phyloP scores from a whole-genome alignment of 2,329 filamentous ascomycete species.

The Aschersonia sp. region DNA sequence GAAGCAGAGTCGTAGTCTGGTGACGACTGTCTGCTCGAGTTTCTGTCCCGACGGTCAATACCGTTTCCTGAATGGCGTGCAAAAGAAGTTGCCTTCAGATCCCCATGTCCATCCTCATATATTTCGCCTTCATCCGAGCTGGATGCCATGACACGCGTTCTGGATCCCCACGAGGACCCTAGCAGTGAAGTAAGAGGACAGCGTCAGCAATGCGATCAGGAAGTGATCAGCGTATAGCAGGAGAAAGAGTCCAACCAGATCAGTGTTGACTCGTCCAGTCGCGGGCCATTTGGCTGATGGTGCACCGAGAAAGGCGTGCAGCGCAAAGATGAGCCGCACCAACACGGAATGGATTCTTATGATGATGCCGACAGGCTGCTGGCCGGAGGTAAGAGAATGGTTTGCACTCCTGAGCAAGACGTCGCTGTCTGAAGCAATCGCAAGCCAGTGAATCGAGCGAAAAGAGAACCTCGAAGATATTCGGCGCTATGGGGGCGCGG shows the following conservation, averaged over 20 bases:
- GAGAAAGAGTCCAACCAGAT: slow-evolving; percentile 28
- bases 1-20: slow-evolving; percentile 35
- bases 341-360: too few relatives aligned
- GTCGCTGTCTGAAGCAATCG: too few relatives aligned
- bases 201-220: slow-evolving; percentile 22
- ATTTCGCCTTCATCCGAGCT: slow-evolving; percentile 85
- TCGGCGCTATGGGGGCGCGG: too few relatives aligned
- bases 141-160: slow-evolving; percentile 20
- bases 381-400: too few relatives aligned
- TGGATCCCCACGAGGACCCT: slow-evolving; percentile 5
- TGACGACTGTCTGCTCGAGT: slow-evolving; percentile 45
- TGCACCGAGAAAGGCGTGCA: not conserved
- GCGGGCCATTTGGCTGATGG: slow-evolving; percentile 12
- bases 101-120: slow-evolving; percentile 51
- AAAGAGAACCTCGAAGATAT: too few relatives aligned
- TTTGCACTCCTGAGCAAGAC: too few relatives aligned
- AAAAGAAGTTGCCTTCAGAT: slow-evolving; percentile 78
- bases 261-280: slow-evolving; percentile 21
- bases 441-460: too few relatives aligned
- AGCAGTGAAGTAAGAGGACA: slow-evolving; percentile 5
- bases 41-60: slow-evolving; percentile 91
- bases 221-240: slow-evolving; percentile 12
- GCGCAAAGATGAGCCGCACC: too few relatives aligned
- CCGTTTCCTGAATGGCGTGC: slow-evolving; percentile 59
- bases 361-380: too few relatives aligned